Conservation (phyloP, 140 eudicot genomes). For the Cichorium intybus region DNA sequence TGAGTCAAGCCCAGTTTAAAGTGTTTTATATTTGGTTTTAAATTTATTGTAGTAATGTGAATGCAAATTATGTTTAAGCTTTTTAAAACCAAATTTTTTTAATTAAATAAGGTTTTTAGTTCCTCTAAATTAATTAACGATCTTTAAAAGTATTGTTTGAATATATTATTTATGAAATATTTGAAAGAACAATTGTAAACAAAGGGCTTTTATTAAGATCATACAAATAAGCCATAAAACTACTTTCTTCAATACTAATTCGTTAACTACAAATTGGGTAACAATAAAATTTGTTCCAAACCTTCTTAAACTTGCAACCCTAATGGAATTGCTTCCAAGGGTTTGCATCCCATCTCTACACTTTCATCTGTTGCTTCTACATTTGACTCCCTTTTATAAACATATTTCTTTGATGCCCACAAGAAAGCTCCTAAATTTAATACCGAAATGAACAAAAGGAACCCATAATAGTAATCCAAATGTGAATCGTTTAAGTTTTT, state of each 20-base stretch:
- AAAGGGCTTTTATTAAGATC: constrained; percentile 3
- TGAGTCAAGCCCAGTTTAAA: no score
- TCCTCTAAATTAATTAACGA: background rate
- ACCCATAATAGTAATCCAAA: constrained; percentile 78
- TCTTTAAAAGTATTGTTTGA: background rate
- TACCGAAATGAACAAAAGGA: constrained; percentile 56
- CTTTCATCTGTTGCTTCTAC: constrained; percentile 37
- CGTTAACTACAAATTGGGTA: constrained; percentile 16
- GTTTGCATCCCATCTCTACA: constrained; percentile 47
- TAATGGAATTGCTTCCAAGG: constrained; percentile 42
- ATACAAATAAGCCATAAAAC: constrained; percentile 22
- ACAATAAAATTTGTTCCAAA: constrained; percentile 15
- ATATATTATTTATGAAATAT: no score
- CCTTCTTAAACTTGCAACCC: constrained; percentile 41
- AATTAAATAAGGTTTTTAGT: no score
- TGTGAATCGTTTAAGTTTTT: constrained; percentile 80
- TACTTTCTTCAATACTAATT: constrained; percentile 5
- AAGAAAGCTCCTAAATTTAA: constrained; percentile 60
- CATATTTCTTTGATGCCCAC: constrained; percentile 74
- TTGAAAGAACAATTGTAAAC: no score
- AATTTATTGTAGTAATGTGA: no score
- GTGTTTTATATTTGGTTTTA: no score
- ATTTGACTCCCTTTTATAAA: constrained; percentile 60
- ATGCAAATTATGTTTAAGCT: no score
- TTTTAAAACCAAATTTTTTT: no score